Percentiles rank a stretch among this genome's conserved stretches.
Evolutionary conservation across 768 basidiomycete species (phyloP).

Genomic region (Trametes coccinea): DNA sequence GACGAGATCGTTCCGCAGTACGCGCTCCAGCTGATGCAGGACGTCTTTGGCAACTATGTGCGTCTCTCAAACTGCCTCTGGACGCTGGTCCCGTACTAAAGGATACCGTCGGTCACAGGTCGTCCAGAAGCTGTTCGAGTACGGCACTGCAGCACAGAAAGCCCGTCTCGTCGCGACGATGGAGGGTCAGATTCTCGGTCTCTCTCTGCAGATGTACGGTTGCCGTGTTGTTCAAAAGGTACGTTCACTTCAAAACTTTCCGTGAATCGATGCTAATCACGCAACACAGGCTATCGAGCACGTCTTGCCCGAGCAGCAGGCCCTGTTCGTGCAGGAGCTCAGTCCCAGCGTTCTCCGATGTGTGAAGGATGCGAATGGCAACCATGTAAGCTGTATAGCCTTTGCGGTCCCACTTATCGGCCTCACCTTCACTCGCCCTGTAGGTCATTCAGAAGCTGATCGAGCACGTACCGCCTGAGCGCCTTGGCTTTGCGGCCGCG

Average conservation of each 20-base stretch:
- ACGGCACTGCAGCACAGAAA: constrained; percentile 77
- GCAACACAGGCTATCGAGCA: constrained; percentile 75
- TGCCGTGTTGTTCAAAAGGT: constrained; percentile 97
- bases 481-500: constrained; percentile 68
- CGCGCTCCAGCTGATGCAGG: constrained; percentile 76
- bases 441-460: constrained; percentile 90
- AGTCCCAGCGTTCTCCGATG: constrained; percentile 80
- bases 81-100: neutral
- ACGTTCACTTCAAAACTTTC: neutral
- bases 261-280: neutral
- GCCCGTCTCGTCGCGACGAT: constrained; percentile 67
- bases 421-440: constrained; percentile 7
- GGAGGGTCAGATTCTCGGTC: constrained; percentile 71
- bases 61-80: constrained; percentile 28
- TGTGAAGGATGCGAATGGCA: constrained; percentile 90
- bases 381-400: constrained; percentile 65
- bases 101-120: constrained; percentile 51
- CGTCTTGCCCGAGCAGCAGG: constrained; percentile 77
- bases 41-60: constrained; percentile 97
- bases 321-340: constrained; percentile 71
- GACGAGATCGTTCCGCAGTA: constrained; percentile 84
- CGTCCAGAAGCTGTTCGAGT: constrained; percentile 91
- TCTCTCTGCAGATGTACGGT: constrained; percentile 93
- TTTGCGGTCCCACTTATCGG: neutral
- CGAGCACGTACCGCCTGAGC: constrained; percentile 74